Percentiles rank a stretch among this genome's conserved stretches.
Evolutionary conservation across 352 stramenopile genomes (phyloP).

Genomic region (Saprolegnia parasitica): DNA sequence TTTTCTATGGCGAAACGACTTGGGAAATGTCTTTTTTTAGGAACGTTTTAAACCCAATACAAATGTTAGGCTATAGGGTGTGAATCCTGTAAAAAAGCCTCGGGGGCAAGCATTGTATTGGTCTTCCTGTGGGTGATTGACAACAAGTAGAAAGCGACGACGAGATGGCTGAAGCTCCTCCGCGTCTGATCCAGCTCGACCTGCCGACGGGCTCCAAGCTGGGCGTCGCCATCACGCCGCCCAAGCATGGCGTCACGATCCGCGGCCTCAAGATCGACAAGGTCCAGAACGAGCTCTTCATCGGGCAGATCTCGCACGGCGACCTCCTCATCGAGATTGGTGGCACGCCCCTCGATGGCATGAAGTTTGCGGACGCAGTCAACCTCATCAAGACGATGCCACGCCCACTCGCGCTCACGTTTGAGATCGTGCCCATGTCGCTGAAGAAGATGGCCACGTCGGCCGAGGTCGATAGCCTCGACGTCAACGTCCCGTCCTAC

Average conservation of each 20-base stretch:
- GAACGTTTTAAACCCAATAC: neutral
- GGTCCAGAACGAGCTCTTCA: slow-evolving; percentile 26
- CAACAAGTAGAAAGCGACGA: neutral
- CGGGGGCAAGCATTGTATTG: neutral
- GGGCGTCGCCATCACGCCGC: slow-evolving; percentile 22
- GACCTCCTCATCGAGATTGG: slow-evolving; percentile 24
- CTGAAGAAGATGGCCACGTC: slow-evolving; percentile 14
- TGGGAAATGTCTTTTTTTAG: no score
- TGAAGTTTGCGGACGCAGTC: slow-evolving; percentile 26
- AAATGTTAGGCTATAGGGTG: neutral
- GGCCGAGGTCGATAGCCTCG: slow-evolving; percentile 1
- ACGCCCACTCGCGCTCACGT: slow-evolving; percentile 14
- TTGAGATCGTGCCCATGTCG: slow-evolving; percentile 18
- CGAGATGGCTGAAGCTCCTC: slow-evolving; percentile 4
- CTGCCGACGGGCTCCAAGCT: slow-evolving; percentile 20
- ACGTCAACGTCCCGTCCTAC: slow-evolving; percentile 17
- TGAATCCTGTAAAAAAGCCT: neutral
- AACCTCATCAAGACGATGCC: slow-evolving; percentile 27
- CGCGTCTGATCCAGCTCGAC: slow-evolving; percentile 10
- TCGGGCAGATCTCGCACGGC: slow-evolving; percentile 19
- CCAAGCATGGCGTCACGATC: slow-evolving; percentile 27
- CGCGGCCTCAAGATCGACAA: slow-evolving; percentile 27
- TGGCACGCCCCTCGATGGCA: slow-evolving; percentile 13
- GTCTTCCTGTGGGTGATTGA: neutral
- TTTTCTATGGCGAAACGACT: no score